phyloP scores from a whole-genome alignment of 345 rosid species.

The Luvunga scandens region DNA sequence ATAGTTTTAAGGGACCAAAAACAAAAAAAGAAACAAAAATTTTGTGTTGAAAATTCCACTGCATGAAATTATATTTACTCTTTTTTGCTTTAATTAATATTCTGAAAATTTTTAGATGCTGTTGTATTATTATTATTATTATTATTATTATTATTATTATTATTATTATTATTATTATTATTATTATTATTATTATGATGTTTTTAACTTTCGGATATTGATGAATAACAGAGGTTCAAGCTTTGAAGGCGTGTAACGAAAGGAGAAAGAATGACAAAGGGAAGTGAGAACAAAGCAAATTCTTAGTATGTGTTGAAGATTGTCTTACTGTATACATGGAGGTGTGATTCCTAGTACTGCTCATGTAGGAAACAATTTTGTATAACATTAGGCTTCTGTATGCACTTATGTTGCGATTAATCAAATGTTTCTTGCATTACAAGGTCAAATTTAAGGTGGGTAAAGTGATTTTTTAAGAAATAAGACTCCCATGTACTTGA shows the following conservation, averaged over 20 bases:
- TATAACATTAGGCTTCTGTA: not conserved
- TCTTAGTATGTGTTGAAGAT: too few species aligned
- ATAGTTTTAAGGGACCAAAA: not conserved
- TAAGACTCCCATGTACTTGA: not conserved
- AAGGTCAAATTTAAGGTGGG: not conserved
- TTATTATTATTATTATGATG: not conserved
- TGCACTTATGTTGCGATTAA: not conserved
- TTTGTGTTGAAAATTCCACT: not conserved
- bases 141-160: not conserved
- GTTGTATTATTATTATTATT: not conserved
- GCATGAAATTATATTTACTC: not conserved
- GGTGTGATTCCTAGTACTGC: not conserved
- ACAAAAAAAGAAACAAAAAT: not conserved
- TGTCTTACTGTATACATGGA: not conserved
- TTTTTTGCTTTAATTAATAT: not conserved
- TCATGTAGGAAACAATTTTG: not conserved
- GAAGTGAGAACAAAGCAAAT: conserved; percentile 20
- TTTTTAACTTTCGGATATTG: not conserved
- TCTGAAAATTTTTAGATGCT: not conserved
- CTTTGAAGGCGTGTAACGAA: conserved; percentile 59
- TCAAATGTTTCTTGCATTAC: not conserved
- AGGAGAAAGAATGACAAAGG: conserved; percentile 30
- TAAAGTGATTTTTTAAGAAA: too few species aligned
- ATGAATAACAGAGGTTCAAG: conserved; percentile 52
- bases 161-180: not conserved